Evolutionary conservation across 1,139 yeast genomes (phyloP), one percentile per base, ranked within the genome.

Genomic region (Protomyces arabidopsidicola): DNA sequence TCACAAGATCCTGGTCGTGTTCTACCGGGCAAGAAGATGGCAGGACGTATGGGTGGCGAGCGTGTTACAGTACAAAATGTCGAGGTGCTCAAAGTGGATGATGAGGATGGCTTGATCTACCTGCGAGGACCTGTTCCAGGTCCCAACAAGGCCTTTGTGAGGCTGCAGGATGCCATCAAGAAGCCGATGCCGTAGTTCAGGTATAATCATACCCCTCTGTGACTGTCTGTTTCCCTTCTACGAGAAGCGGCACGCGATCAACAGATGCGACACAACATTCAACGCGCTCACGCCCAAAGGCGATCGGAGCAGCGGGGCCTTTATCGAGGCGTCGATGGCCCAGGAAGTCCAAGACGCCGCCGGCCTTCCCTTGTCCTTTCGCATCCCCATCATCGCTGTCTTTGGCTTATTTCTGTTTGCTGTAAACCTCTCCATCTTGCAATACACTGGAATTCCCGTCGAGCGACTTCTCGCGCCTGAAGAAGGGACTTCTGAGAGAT

Each of bases 1-100:
- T 87, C 89, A 74, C 93, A 91, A 73, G 87, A 87, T 68, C 98
- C 98, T 2, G 98, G 97, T 73, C 87, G 99, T 79, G 90, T 90
- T 63, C 80, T 90, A 68, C 98, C 98, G 16, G 98, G 97, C 45
- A 91, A 90, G 79, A 93, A 90, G 77, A 91, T 95, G 98, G 96
- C 98, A 38, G 98, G 98, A 69, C 88, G 89, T 76, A 87, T 91
- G 95, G 98, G 98, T 69, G 85, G 83, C 67, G 80, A 82, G 66
- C 81, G 79, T 70, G 82, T 84, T 69, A 93, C 98, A 3, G 83
- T 85, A 42, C 88, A 84, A 73, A 90, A 90, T 75, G 80, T 85
- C 52, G 81, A 85, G 74, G 87, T 95, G 24, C 79, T 93, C 73
- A 87, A 87, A 72, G 86, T 86, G 18, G 91, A 89, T 73, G 89